Evolutionary conservation across 192 early-diverging fungal genomes (phyloP).

Genomic region (Obelidium mucronatum): DNA sequence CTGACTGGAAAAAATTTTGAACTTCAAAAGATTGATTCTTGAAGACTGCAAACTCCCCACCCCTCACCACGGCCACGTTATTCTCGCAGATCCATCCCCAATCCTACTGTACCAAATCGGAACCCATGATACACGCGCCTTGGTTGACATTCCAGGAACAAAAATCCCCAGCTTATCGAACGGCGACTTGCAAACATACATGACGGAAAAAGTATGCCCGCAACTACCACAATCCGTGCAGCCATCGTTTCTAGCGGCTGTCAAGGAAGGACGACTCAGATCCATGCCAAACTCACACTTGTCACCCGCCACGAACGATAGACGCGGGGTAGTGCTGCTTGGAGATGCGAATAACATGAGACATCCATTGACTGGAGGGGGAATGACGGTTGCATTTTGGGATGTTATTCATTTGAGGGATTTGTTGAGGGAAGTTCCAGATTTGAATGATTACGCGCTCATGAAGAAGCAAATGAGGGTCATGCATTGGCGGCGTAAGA

Average conservation of each 20-base stretch:
- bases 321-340: conserved; percentile 79
- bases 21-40: conserved; percentile 66
- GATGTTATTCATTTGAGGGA: conserved; percentile 82
- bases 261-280: conserved; percentile 77
- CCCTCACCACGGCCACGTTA: conserved; percentile 90
- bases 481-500: conserved; percentile 83
- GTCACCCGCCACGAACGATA: conserved; percentile 80
- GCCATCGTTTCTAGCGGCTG: conserved; percentile 64
- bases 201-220: conserved; percentile 69
- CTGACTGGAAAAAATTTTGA: no score
- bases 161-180: conserved; percentile 73
- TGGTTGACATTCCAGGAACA: conserved; percentile 90
- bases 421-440: conserved; percentile 59
- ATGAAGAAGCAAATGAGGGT: conserved; percentile 63
- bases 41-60: conserved; percentile 76
- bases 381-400: conserved; percentile 96
- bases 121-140: conserved; percentile 82
- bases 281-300: conserved; percentile 91
- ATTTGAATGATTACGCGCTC: conserved; percentile 54
- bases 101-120: conserved; percentile 93
- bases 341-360: conserved; percentile 98
- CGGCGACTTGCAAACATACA: conserved; percentile 69
- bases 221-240: conserved; percentile 71
- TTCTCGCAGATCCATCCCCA: conserved; percentile 85
- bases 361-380: conserved; percentile 94